These are phyloP conservation scores for Candida patagonica DNA, from an alignment of 805 yeast species.

Conservation along the genomic window DNA sequence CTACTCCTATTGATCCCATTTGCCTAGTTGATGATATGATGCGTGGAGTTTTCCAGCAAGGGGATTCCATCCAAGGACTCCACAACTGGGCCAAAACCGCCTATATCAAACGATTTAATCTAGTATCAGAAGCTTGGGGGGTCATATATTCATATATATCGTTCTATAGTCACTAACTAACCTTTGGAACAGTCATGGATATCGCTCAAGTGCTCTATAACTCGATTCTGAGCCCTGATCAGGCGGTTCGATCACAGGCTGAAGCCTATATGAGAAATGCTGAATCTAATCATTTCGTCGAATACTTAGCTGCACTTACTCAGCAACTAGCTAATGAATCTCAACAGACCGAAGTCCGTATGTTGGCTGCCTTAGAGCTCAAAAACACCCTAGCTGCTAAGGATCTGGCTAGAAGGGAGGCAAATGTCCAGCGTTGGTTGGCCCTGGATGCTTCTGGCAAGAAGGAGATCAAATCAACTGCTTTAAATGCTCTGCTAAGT, in stretches of 20 bases:
- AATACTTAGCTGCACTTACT: constrained; percentile 60
- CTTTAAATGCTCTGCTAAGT: constrained; percentile 55
- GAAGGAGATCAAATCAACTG: constrained; percentile 50
- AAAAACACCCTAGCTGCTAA: constrained; percentile 86
- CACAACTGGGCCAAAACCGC: too few relatives aligned
- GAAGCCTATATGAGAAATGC: constrained; percentile 65
- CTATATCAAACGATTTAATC: too few relatives aligned
- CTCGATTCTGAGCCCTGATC: constrained; percentile 40
- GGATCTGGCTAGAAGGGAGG: constrained; percentile 48
- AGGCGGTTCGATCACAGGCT: constrained; percentile 60
- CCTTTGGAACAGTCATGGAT: neutral
- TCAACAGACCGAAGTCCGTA: constrained; percentile 70
- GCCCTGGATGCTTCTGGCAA: constrained; percentile 46
- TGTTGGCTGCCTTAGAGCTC: constrained; percentile 79
- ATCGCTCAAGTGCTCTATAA: constrained; percentile 1
- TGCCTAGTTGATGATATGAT: too few relatives aligned
- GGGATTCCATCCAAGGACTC: too few relatives aligned
- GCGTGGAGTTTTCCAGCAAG: too few relatives aligned
- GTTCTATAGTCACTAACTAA: neutral
- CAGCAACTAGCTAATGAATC: constrained; percentile 59
- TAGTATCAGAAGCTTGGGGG: too few relatives aligned
- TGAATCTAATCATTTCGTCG: constrained; percentile 64
- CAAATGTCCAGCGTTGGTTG: constrained; percentile 69
- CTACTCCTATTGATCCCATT: too few relatives aligned
- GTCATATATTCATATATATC: neutral